Conservation (phyloP, 2,329 filamentous ascomycete species). For the Epichloe amarillans region DNA sequence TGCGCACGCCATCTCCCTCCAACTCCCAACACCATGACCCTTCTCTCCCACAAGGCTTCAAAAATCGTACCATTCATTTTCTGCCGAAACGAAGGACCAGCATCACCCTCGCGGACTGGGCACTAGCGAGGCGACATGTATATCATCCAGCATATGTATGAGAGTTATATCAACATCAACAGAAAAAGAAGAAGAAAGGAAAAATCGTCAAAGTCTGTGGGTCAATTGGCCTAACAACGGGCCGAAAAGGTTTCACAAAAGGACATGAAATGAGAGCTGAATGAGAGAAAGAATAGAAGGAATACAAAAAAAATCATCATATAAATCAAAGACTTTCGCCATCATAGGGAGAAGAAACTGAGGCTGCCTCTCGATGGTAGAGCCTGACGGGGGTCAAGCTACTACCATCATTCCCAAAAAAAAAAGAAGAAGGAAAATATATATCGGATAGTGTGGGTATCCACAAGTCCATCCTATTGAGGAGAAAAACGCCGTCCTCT, state of each 20-base stretch:
- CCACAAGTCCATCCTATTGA: slow-evolving; percentile 10
- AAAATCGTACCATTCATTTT: neutral
- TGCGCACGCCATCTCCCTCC: neutral
- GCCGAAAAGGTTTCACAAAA: slow-evolving; percentile 9
- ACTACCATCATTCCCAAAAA: neutral
- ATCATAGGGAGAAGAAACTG: neutral
- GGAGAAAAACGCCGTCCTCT: slow-evolving; percentile 19
- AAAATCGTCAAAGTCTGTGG: slow-evolving; percentile 12
- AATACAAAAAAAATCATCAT: neutral
- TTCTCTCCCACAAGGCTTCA: neutral
- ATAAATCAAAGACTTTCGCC: slow-evolving; percentile 5
- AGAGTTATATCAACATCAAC: slow-evolving; percentile 3
- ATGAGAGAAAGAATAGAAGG: neutral
- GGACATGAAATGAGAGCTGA: slow-evolving; percentile 2
- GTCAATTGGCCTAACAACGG: neutral
- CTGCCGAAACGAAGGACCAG: neutral
- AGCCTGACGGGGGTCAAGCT: neutral
- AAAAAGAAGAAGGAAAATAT: neutral
- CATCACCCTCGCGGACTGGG: neutral
- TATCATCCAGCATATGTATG: slow-evolving; percentile 1
- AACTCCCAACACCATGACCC: neutral
- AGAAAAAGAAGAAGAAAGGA: neutral
- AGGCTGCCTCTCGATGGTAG: neutral
- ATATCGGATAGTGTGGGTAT: slow-evolving; percentile 6
- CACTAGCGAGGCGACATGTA: neutral